Conservation (phyloP, 2,329 filamentous ascomycete species). For the Talaromyces atroroseus region DNA sequence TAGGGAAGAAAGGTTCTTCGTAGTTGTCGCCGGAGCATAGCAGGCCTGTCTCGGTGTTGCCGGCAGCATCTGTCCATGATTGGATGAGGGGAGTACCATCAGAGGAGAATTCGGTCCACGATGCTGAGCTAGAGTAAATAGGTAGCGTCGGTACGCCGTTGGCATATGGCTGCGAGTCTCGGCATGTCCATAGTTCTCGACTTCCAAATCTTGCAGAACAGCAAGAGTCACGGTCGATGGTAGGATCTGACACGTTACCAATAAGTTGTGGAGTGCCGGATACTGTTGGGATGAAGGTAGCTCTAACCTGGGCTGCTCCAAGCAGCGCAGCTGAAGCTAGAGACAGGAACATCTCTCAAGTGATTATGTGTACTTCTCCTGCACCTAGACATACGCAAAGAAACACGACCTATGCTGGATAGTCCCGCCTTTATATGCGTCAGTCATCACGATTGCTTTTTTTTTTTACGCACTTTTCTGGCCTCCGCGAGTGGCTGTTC, state of each 20-base stretch:
- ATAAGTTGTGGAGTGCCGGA: conserved; percentile 12
- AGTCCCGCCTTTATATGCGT: too few species aligned
- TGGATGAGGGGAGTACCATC: conserved; percentile 6
- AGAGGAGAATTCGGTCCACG: conserved; percentile 14
- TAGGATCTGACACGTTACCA: conserved; percentile 14
- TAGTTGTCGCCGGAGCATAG: conserved; percentile 13
- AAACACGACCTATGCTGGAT: too few species aligned
- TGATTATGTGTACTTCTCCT: too few species aligned
- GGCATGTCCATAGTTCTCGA: conserved; percentile 14
- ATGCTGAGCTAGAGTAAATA: conserved; percentile 14
- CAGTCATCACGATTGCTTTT: too few species aligned
- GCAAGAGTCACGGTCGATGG: conserved; percentile 15
- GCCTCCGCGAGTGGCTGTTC: too few species aligned
- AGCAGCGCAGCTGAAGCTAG: not conserved
- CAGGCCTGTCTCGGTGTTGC: conserved; percentile 4
- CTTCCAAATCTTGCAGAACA: conserved; percentile 13
- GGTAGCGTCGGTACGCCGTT: conserved; percentile 11
- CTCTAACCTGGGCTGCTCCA: not conserved
- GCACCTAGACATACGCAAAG: too few species aligned
- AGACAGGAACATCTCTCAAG: too few species aligned
- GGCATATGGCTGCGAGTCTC: conserved; percentile 14
- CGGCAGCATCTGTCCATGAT: not conserved
- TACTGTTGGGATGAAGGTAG: conserved; percentile 9
- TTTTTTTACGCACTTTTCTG: too few species aligned
- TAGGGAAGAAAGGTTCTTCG: conserved; percentile 14